A percentile compares a stretch with the other conserved stretches of the same genome.
These are phyloP conservation scores for Potentilla sterilis DNA, from an alignment of 306 rosid species.

Conservation along the genomic window DNA sequence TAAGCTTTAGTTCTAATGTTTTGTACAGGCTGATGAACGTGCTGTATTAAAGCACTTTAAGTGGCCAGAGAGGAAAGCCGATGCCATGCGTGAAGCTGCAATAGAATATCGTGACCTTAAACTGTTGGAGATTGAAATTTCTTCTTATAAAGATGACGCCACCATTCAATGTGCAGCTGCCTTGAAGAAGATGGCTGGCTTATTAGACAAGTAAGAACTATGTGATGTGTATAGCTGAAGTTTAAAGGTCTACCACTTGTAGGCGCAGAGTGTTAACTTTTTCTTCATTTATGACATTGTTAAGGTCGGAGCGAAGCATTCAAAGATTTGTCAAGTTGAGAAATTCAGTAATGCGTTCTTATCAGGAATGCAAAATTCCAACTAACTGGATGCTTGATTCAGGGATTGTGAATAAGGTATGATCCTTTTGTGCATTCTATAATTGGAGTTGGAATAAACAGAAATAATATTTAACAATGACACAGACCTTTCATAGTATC, in stretches of 20 bases:
- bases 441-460: neutral
- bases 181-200: conserved; percentile 77
- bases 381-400: conserved; percentile 93
- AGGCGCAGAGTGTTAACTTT: conserved; percentile 17
- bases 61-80: conserved; percentile 98
- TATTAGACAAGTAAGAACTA: conserved; percentile 72
- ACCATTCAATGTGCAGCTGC: conserved; percentile 69
- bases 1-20: conserved; percentile 12
- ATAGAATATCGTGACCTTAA: conserved; percentile 82
- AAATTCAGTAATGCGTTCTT: conserved; percentile 52
- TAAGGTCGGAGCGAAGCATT: conserved; percentile 78
- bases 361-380: conserved; percentile 68
- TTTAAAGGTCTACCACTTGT: conserved; percentile 14
- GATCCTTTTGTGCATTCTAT: neutral
- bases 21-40: conserved; percentile 77
- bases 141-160: conserved; percentile 66
- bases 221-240: neutral
- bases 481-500: neutral
- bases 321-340: conserved; percentile 63
- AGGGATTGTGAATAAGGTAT: conserved; percentile 70
- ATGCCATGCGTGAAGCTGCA: conserved; percentile 91
- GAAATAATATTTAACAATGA: neutral
- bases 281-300: conserved; percentile 24
- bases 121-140: conserved; percentile 65
- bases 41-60: conserved; percentile 90